Evolutionary conservation across 192 early-diverging fungal genomes (phyloP), one percentile per base, ranked within the genome.

Genomic region (Rhizoclosmatium globosum): DNA sequence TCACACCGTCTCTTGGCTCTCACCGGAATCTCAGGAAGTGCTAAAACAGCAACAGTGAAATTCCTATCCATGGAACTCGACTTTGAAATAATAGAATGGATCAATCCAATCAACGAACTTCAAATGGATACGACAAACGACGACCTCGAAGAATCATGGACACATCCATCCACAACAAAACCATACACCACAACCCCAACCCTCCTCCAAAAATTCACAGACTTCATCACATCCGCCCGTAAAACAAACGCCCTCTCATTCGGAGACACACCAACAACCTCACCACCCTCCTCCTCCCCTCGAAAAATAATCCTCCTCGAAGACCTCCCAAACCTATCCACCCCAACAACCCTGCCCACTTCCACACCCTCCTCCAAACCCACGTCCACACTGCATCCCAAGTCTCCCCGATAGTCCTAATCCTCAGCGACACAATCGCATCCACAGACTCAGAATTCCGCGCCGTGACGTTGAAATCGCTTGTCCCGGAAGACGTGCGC

Each of bases 1-100:
- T 62, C 73, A 15, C 69, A 79, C 45, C 56, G 78, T 15, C 19
- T 87, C 2, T 72, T 86, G 19, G 76, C 77, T 4, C 68, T 87
- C 11, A 86, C 86, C 19, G 86, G 86, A 19, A 85, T 83, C 2
- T 86, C 82, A 3, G 86, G 86, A 1, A 71, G 81, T 3, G 86
- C 82, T 21, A 87, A 87, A 75, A 86, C 86, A 2, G 84, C 86
- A 17, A 71, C 77, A 39, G 45, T 87, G 23, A 58, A 61, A 41
- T 59, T 79, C 77, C 72, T 87, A 19, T 39, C 83, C 11, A 78
- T 48, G 44, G 83, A 87, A 58, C 53, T 87, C 68, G 21, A 64
- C n/a, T 81, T 79, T 62, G 79, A 87, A 38, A 79, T 87, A 3
- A 3, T 83, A 1, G 86, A 87, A 72, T 87, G 86, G 86, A 65